phyloP scores from a whole-genome alignment of 148 eudicot species.

The Camellia lanceoleosa region DNA sequence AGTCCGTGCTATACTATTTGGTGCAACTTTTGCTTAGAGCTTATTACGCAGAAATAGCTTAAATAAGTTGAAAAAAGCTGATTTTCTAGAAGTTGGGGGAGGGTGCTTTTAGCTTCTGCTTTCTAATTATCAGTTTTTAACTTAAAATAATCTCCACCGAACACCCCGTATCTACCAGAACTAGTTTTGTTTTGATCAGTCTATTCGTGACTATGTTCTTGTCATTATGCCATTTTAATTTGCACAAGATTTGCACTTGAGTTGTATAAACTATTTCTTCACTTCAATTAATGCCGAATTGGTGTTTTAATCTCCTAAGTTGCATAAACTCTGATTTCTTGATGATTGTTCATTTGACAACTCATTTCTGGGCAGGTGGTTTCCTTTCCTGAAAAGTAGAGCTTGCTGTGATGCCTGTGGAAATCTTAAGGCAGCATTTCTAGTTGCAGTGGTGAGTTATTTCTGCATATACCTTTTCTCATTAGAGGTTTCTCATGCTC shows the following conservation, averaged over 20 bases:
- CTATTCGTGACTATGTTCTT: background rate
- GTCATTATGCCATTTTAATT: background rate
- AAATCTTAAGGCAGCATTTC: slow-evolving; percentile 95
- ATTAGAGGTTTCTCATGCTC: background rate
- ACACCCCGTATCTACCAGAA: too few species aligned
- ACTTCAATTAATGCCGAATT: background rate
- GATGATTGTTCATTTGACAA: slow-evolving; percentile 3
- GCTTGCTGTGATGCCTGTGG: slow-evolving; percentile 98
- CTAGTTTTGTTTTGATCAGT: background rate
- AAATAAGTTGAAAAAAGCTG: too few species aligned
- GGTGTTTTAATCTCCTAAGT: background rate
- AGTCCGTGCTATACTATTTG: too few species aligned
- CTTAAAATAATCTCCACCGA: too few species aligned
- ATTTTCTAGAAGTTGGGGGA: too few species aligned
- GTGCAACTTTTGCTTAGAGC: too few species aligned
- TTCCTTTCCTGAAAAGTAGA: slow-evolving; percentile 74
- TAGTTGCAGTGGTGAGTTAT: slow-evolving; percentile 86
- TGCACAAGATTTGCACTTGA: background rate
- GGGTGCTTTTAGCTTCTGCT: too few species aligned
- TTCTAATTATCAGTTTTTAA: too few species aligned
- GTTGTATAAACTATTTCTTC: background rate
- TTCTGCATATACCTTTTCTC: background rate
- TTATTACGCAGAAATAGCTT: too few species aligned
- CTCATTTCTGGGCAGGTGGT: slow-evolving; percentile 67
- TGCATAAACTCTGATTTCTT: background rate